phyloP scores from a whole-genome alignment of 371 early-diverging fungal species.

The Mucor sp. region DNA sequence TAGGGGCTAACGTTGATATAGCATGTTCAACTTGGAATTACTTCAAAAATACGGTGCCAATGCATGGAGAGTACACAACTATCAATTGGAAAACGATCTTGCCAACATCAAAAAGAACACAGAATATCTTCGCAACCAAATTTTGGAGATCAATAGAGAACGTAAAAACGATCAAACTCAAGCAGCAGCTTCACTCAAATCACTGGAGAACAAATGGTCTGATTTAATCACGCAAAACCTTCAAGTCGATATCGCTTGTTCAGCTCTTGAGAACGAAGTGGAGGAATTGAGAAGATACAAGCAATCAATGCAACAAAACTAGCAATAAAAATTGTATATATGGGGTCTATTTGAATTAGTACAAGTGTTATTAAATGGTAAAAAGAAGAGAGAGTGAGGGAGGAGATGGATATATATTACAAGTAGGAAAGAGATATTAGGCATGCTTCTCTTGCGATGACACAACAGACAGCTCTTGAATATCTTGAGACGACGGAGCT shows the following conservation, averaged over 20 bases:
- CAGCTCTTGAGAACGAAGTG: conserved; percentile 55
- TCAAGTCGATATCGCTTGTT: conserved; percentile 62
- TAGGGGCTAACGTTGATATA: not conserved
- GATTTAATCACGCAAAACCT: conserved; percentile 63
- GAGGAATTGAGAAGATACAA: conserved; percentile 52
- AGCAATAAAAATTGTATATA: conserved; percentile 8
- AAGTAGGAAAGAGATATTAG: not conserved
- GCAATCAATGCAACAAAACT: conserved; percentile 8
- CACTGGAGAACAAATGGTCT: conserved; percentile 65
- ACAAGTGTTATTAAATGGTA: not conserved
- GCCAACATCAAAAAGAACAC: conserved; percentile 48
- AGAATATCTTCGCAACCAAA: conserved; percentile 49
- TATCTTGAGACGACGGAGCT: not conserved
- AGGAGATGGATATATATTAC: not conserved
- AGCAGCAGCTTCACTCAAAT: conserved; percentile 53
- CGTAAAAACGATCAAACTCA: conserved; percentile 74
- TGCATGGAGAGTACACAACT: conserved; percentile 84
- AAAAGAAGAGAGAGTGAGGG: not conserved
- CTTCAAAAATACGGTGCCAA: conserved; percentile 82
- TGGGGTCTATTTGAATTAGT: not conserved
- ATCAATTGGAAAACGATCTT: conserved; percentile 68
- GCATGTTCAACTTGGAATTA: conserved; percentile 79
- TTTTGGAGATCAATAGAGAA: conserved; percentile 66
- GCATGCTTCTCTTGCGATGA: not conserved
- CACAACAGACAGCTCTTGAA: not conserved